A percentile compares a stretch with the other conserved stretches of the same genome.
phyloP scores from a whole-genome alignment of 73 alveolate species.

The Paramecium octaurelia region DNA sequence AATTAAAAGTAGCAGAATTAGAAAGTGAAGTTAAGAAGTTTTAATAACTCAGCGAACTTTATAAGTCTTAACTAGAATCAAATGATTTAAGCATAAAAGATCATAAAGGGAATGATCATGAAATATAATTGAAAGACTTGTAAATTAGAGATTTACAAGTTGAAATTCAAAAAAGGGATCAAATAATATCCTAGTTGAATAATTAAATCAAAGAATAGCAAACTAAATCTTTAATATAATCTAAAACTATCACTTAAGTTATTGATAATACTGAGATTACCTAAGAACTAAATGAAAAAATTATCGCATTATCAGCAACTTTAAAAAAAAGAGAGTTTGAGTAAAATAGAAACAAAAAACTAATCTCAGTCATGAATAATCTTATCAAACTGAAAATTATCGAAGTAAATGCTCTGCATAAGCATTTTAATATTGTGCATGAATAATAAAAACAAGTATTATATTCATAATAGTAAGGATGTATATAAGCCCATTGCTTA shows the following conservation, averaged over 20 bases:
- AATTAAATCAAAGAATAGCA: background rate
- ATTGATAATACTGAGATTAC: background rate
- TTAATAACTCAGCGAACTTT: background rate
- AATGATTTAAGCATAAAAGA: background rate
- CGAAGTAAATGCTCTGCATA: background rate
- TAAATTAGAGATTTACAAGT: background rate
- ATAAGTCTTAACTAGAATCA: background rate
- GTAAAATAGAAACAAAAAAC: background rate
- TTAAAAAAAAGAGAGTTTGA: background rate
- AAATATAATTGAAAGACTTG: background rate
- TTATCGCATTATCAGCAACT: background rate
- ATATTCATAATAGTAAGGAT: background rate
- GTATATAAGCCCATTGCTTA: background rate
- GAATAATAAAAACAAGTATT: constrained; percentile 1
- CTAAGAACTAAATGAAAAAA: background rate
- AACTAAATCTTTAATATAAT: background rate
- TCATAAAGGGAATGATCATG: background rate
- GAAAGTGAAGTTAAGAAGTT: background rate
- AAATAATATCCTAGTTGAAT: background rate
- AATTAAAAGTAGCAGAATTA: background rate
- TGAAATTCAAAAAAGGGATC: background rate
- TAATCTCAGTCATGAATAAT: background rate
- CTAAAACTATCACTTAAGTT: background rate
- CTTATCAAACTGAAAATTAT: background rate
- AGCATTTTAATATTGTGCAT: background rate